Conservation (phyloP, 2,329 filamentous ascomycete genomes). For the Alternaria sp. region DNA sequence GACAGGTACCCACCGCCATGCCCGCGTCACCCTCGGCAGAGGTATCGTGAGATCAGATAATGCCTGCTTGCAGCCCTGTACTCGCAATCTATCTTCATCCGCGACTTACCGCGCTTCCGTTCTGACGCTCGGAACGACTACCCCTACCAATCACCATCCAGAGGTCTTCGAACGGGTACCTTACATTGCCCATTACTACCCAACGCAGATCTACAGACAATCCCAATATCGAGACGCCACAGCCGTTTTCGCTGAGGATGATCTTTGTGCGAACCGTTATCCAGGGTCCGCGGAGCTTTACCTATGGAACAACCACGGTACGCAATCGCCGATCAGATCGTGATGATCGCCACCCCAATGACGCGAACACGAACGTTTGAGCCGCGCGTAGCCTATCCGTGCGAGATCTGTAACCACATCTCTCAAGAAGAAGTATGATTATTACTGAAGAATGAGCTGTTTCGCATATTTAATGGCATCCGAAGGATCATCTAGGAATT, state of each 20-base stretch:
- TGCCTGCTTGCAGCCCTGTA: background rate
- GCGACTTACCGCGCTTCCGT: background rate
- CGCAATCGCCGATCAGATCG: background rate
- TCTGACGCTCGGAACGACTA: background rate
- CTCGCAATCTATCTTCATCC: background rate
- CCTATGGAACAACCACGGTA: background rate
- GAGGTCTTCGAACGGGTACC: constrained; percentile 1
- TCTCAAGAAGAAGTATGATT: background rate
- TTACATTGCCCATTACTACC: constrained; percentile 3
- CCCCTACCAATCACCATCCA: constrained; percentile 1
- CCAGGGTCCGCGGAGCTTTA: background rate
- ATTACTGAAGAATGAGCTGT: background rate
- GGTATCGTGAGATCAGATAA: background rate
- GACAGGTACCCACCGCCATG: constrained; percentile 1
- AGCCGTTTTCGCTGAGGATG: background rate
- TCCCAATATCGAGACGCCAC: constrained; percentile 2
- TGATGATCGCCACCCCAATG: background rate
- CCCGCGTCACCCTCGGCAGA: background rate
- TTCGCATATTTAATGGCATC: background rate
- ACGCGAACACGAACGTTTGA: background rate
- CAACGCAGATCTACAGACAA: constrained; percentile 4
- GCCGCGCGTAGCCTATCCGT: background rate
- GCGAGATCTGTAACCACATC: background rate
- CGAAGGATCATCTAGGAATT: background rate
- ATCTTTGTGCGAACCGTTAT: background rate